A percentile compares a stretch with the other conserved stretches of the same genome.
Conservation (phyloP, 495 filamentous ascomycete genomes). For the Cercophora newfieldiana region DNA sequence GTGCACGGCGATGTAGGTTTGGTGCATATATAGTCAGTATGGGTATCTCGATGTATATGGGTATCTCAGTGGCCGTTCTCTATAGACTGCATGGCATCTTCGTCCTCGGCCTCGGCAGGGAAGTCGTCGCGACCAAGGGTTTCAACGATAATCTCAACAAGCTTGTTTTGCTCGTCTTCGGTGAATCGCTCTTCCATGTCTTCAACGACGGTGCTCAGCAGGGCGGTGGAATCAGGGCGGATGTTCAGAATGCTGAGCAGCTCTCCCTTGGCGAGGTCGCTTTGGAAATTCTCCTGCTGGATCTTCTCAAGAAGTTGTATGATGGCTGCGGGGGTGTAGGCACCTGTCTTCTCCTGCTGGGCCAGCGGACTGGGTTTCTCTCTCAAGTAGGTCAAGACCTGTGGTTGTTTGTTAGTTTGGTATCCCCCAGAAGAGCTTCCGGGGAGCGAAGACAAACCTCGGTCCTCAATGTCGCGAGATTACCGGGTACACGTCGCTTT, state of each 20-base stretch:
- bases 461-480: slow-evolving; percentile 36
- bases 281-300: slow-evolving; percentile 29
- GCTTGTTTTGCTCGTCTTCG: slow-evolving; percentile 43
- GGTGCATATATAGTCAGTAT: not conserved
- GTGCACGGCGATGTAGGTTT: slow-evolving; percentile 39
- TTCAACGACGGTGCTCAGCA: slow-evolving; percentile 45
- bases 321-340: slow-evolving; percentile 36
- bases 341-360: slow-evolving; percentile 41
- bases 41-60: not conserved
- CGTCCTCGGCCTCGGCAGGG: slow-evolving; percentile 17
- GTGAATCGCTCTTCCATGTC: slow-evolving; percentile 47
- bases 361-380: slow-evolving; percentile 43
- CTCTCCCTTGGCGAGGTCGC: slow-evolving; percentile 48
- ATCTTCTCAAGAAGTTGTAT: slow-evolving; percentile 40
- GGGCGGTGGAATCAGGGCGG: slow-evolving; percentile 37
- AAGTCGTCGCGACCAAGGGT: slow-evolving; percentile 40
- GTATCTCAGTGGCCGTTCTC: slow-evolving; percentile 31
- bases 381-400: slow-evolving; percentile 44
- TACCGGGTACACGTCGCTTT: slow-evolving; percentile 42
- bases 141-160: slow-evolving; percentile 44
- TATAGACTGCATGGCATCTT: slow-evolving; percentile 31
- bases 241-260: slow-evolving; percentile 48
- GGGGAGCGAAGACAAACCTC: slow-evolving; percentile 24
- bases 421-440: not conserved
- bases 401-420: not conserved